phyloP scores from a whole-genome alignment of 257 asterid genomes.

The Verbena officinalis region DNA sequence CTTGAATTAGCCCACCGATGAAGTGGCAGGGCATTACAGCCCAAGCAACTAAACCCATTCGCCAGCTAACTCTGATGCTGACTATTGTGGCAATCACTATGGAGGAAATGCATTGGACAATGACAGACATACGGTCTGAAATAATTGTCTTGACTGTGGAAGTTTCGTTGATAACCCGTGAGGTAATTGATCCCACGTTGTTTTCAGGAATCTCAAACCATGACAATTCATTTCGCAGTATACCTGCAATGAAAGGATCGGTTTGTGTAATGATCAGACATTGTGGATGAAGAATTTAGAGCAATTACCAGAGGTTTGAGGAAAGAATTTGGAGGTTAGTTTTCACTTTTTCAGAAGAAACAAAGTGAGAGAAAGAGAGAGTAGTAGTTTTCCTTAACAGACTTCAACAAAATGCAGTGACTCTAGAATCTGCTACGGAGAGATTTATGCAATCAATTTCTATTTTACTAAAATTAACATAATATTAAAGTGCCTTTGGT shows the following conservation, averaged over 20 bases:
- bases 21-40: constrained; percentile 93
- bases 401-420: too few species aligned
- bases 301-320: too few species aligned
- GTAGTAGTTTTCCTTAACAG: too few species aligned
- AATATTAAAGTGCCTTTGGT: too few species aligned
- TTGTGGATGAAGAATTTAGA: too few species aligned
- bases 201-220: constrained; percentile 87
- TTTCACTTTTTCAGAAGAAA: too few species aligned
- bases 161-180: constrained; percentile 69
- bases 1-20: constrained; percentile 83
- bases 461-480: too few species aligned
- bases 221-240: constrained; percentile 65
- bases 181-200: constrained; percentile 63
- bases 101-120: constrained; percentile 79
- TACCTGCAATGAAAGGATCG: constrained; percentile 49
- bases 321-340: too few species aligned
- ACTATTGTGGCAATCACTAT: constrained; percentile 75
- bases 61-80: constrained; percentile 74
- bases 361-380: too few species aligned
- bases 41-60: constrained; percentile 90
- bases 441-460: too few species aligned
- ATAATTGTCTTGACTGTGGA: constrained; percentile 79
- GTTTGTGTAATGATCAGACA: neutral
- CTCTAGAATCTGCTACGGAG: too few species aligned
- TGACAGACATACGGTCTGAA: constrained; percentile 81